A percentile compares a stretch with the other conserved stretches of the same genome.
These are phyloP conservation scores for Copromyces sp. DNA, from an alignment of 495 filamentous ascomycete species.

Conservation along the genomic window DNA sequence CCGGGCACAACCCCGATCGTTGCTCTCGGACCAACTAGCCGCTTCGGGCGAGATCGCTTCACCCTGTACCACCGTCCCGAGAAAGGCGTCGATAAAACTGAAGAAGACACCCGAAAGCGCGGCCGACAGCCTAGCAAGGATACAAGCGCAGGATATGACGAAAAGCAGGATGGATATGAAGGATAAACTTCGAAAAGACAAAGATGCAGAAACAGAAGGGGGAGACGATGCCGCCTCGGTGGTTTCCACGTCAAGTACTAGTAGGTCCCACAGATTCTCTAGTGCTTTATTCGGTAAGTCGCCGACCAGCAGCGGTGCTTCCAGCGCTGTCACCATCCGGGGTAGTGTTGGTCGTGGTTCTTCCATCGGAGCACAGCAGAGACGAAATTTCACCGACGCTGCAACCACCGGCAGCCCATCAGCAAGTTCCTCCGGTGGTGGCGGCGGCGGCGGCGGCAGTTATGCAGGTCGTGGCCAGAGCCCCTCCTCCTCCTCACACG, in stretches of 20 bases:
- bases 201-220: slow-evolving; percentile 3
- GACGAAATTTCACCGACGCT: slow-evolving; percentile 11
- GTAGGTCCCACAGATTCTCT: slow-evolving; percentile 16
- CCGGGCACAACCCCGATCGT: background rate
- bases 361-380: background rate
- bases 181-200: background rate
- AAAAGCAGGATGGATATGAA: background rate
- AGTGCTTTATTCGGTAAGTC: slow-evolving; percentile 4
- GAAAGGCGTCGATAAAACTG: background rate
- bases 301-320: slow-evolving; percentile 1
- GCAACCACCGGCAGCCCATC: background rate
- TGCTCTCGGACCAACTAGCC: background rate
- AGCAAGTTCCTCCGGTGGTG: background rate
- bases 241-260: slow-evolving; percentile 17
- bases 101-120: background rate
- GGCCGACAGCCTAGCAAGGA: background rate
- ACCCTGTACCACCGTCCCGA: background rate
- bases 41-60: background rate
- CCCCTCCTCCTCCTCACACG: background rate
- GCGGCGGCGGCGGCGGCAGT: background rate
- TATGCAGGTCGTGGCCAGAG: background rate
- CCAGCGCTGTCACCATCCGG: background rate
- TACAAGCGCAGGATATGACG: background rate
- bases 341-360: background rate
- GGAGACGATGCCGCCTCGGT: slow-evolving; percentile 20